Base-by-base conservation (phyloP, 257 asterid species). In the Lycium barbarum region DNA sequence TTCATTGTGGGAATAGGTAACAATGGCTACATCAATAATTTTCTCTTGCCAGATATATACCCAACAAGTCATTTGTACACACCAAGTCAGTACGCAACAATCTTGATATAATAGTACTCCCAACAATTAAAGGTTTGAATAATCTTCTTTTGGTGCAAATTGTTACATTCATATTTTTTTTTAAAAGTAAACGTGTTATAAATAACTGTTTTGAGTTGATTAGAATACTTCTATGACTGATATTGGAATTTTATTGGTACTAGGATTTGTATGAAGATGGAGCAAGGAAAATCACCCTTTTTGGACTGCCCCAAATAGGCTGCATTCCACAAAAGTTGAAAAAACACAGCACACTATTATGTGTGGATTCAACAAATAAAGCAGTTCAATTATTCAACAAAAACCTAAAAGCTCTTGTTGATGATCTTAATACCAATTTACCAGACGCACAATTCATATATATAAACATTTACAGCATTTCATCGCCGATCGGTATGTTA, bases 21-120 rank as follows among this genome's bases (percentile, higher is more conserved):
- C 81, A 89, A 93, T 40, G 98, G 92, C 65, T 94, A 94, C 87
- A 72, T 92, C 5, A 91, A 90, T 89, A 91, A 92, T 79, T 94
- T 91, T 68, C 87, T 73, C 8, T 1, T 82, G 49, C 90, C 90
- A 6, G 65, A 65, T 14, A 1, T 58, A 15, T 89, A 90, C n/a
- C n/a, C 45, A 1, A 12, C 89, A 1, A 85, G 92, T 20, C 45
- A 12, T 5, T 14, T 83, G 1, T 70, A 62, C 83, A 83, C 91
- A 15, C 92, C 94, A 3, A 86, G 80, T 7, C 57, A 59, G 8
- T 94, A 87, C 18, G 95, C 95, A 5, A 51, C 45, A 2, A 6
- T 15, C 45, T 76, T 94, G 86, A 86, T 88, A 53, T 38, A 59
- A 17, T 85, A 83, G 2, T 83, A 84, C n/a, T 74, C 83, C 40